These are phyloP conservation scores for Echinosophora koreensis DNA, from an alignment of 306 rosid genomes.

Conservation along the genomic window DNA sequence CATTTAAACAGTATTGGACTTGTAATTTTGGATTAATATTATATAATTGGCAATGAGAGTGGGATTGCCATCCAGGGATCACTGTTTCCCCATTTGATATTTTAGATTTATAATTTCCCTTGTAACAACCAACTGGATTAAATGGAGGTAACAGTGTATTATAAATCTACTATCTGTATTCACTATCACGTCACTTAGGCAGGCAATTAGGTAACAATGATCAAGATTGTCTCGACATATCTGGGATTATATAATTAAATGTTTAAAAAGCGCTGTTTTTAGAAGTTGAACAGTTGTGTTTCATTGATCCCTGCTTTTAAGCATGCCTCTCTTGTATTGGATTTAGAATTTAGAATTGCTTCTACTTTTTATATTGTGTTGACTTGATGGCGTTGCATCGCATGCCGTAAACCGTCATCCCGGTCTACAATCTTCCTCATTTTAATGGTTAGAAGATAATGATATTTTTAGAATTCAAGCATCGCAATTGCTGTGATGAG, in stretches of 20 bases:
- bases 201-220: not conserved
- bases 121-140: not conserved
- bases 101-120: not conserved
- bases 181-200: not conserved
- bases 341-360: constrained; percentile 5
- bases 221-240: not conserved
- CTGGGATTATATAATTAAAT: not conserved
- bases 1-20: not conserved
- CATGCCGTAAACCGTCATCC: not conserved
- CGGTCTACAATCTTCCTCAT: not conserved
- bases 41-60: not conserved
- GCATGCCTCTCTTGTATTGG: not conserved
- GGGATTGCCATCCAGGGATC: constrained; percentile 17
- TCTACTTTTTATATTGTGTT: not conserved
- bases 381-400: not conserved
- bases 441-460: not conserved
- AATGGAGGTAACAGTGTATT: not conserved
- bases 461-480: not conserved
- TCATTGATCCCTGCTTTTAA: not conserved
- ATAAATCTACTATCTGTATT: not conserved
- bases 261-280: not conserved
- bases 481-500: not conserved
- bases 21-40: not conserved
- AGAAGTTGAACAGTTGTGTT: not conserved
- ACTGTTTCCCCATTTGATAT: not conserved